Conservation (phyloP, 2,329 filamentous ascomycete species). For the Neofusicoccum umdonicola region DNA sequence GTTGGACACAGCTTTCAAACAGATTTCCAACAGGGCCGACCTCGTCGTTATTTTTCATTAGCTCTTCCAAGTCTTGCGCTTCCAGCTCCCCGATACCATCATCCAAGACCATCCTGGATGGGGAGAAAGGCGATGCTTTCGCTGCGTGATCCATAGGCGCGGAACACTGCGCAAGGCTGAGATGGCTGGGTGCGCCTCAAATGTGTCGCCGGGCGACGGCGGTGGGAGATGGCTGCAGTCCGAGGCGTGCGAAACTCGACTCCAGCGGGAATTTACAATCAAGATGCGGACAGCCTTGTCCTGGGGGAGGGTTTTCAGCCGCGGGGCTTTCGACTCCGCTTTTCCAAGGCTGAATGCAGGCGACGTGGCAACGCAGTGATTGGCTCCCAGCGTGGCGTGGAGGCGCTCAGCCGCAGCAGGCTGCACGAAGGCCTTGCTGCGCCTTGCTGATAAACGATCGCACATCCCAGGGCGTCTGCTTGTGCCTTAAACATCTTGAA, state of each 20-base stretch:
- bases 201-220: no score
- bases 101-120: neutral
- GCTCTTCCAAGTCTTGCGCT: neutral
- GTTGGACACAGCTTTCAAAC: neutral
- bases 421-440: neutral
- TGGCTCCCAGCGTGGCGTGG: no score
- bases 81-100: neutral
- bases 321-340: no score
- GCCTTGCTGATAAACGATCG: neutral
- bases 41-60: neutral
- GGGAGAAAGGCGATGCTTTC: neutral
- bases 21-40: neutral
- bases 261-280: no score
- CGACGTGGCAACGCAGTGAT: no score
- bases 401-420: no score
- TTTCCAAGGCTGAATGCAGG: no score
- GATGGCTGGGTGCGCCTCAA: neutral
- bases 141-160: neutral
- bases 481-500: neutral
- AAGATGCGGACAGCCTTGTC: no score
- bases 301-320: no score
- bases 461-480: no score
- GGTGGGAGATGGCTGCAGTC: no score
- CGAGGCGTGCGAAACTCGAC: no score
- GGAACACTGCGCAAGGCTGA: neutral